Evolutionary conservation across 768 basidiomycete genomes (phyloP).

Genomic region (Boletus speciosus): DNA sequence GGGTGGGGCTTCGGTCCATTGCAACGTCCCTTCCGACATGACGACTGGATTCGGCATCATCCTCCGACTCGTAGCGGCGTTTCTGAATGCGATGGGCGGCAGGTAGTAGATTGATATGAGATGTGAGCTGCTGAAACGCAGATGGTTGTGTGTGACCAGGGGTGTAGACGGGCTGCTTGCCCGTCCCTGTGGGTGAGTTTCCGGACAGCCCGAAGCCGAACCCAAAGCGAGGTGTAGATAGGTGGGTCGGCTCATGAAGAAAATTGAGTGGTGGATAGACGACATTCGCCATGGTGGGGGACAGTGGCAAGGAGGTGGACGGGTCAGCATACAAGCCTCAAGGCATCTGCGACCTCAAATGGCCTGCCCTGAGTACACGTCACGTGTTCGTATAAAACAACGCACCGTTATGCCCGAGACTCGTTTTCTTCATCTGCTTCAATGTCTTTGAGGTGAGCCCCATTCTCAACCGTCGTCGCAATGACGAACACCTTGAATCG

Average conservation of each 20-base stretch:
- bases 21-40: constrained; percentile 50
- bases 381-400: constrained; percentile 32
- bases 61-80: constrained; percentile 65
- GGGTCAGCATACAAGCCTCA: constrained; percentile 7
- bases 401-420: not conserved
- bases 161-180: constrained; percentile 44
- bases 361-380: constrained; percentile 34
- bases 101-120: constrained; percentile 44
- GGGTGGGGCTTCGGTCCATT: constrained; percentile 85
- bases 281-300: constrained; percentile 66
- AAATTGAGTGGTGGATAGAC: constrained; percentile 65
- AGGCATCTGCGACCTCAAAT: constrained; percentile 6
- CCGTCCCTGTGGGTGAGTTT: constrained; percentile 39
- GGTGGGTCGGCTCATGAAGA: constrained; percentile 52
- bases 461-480: constrained; percentile 16
- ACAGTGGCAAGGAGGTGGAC: constrained; percentile 12
- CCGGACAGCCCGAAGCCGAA: constrained; percentile 67
- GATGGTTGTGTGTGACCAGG: constrained; percentile 42
- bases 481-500: constrained; percentile 80
- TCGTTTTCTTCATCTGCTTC: not conserved
- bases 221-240: constrained; percentile 63
- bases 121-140: constrained; percentile 54
- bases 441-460: constrained; percentile 31
- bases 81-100: constrained; percentile 49
- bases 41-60: constrained; percentile 48